Evolutionary conservation across 805 yeast genomes (phyloP).

Genomic region (Candida boidinii): DNA sequence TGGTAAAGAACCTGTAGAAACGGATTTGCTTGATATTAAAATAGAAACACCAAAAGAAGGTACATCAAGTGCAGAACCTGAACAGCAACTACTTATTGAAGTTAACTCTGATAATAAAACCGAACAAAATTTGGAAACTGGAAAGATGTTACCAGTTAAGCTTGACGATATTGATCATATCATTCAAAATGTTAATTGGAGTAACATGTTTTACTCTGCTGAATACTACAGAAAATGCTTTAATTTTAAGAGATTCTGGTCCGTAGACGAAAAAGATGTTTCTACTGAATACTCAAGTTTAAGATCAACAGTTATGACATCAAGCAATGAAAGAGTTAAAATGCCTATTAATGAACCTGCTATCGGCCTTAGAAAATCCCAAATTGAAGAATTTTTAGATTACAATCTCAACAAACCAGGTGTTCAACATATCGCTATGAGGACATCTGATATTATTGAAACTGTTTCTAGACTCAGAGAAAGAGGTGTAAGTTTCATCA

Average conservation of each 20-base stretch:
- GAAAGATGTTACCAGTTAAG: no score
- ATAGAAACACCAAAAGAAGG: no score
- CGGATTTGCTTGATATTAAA: no score
- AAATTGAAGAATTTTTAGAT: constrained; percentile 74
- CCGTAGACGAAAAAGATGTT: constrained; percentile 74
- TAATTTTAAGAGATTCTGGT: constrained; percentile 77
- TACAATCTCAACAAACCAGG: constrained; percentile 79
- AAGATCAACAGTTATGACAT: constrained; percentile 70
- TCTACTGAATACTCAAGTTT: constrained; percentile 63
- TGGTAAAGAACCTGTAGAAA: neutral
- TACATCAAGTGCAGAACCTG: no score
- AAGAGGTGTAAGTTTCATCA: constrained; percentile 68
- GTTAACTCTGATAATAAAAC: neutral
- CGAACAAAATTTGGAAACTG: constrained; percentile 13
- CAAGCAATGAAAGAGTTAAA: constrained; percentile 53
- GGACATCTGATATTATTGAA: constrained; percentile 50
- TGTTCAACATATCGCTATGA: constrained; percentile 72
- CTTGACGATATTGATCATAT: constrained; percentile 60
- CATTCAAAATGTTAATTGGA: constrained; percentile 73
- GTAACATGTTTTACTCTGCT: constrained; percentile 51
- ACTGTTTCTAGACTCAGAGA: constrained; percentile 43
- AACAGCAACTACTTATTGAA: no score
- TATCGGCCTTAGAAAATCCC: constrained; percentile 53
- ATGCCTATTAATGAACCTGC: constrained; percentile 89
- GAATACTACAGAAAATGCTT: constrained; percentile 50